phyloP scores from a whole-genome alignment of 2,329 filamentous ascomycete genomes.

The Lomentospora prolificans region DNA sequence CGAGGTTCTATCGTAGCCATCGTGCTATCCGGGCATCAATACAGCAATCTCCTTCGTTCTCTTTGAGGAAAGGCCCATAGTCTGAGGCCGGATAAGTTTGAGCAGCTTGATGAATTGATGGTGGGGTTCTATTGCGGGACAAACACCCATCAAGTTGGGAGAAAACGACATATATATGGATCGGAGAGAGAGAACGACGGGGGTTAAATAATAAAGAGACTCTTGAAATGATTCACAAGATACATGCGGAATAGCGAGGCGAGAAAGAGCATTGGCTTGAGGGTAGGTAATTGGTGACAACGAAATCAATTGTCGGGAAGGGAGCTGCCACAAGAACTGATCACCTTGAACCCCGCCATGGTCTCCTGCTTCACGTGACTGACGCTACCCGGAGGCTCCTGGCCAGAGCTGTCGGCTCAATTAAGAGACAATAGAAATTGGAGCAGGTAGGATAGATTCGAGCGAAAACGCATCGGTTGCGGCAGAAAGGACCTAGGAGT shows the following conservation, averaged over 20 bases:
- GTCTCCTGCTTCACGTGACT: too few species aligned
- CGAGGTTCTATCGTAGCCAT: slow-evolving; percentile 60
- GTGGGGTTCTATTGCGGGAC: neutral
- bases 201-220: neutral
- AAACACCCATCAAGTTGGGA: neutral
- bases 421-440: too few species aligned
- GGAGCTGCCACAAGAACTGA: too few species aligned
- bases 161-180: neutral
- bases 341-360: too few species aligned
- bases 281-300: too few species aligned
- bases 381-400: too few species aligned
- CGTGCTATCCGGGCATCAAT: slow-evolving; percentile 21
- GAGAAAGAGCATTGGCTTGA: too few species aligned
- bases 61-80: slow-evolving; percentile 2
- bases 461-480: too few species aligned
- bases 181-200: neutral
- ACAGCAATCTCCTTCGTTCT: slow-evolving; percentile 1
- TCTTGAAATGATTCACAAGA: neutral
- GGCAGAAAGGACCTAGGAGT: too few species aligned
- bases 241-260: neutral
- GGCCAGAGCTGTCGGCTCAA: too few species aligned
- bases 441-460: too few species aligned
- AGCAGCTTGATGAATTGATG: neutral
- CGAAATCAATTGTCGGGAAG: too few species aligned
- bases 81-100: neutral